phyloP scores from a whole-genome alignment of 2,329 filamentous ascomycete species.

The Colletotrichum cereale region DNA sequence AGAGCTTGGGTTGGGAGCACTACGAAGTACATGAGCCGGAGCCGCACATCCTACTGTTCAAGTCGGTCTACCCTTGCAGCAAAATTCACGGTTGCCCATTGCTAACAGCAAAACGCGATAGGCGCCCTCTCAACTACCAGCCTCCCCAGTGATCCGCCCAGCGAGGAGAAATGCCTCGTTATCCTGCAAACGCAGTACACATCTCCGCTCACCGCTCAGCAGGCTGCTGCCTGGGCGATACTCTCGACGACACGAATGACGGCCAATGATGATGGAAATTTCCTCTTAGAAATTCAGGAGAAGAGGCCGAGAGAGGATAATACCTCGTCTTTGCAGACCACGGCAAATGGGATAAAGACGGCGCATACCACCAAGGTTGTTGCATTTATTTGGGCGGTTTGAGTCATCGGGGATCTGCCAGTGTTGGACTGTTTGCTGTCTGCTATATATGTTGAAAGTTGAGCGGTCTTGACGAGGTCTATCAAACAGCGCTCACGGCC shows the following conservation, averaged over 20 bases:
- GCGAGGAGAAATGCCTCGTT: conserved; percentile 32
- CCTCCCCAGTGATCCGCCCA: conserved; percentile 66
- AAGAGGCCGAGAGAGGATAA: conserved; percentile 37
- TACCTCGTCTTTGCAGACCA: conserved; percentile 38
- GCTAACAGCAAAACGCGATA: conserved; percentile 50
- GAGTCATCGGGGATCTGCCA: conserved; percentile 36
- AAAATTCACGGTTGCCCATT: neutral
- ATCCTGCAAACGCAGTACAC: conserved; percentile 34
- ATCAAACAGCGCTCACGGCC: conserved; percentile 17
- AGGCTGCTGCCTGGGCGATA: conserved; percentile 28
- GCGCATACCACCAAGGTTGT: conserved; percentile 39
- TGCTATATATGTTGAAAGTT: conserved; percentile 38
- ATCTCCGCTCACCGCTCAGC: conserved; percentile 27
- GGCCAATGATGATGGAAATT: conserved; percentile 44
- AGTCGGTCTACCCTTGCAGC: conserved; percentile 71
- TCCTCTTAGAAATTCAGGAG: conserved; percentile 40
- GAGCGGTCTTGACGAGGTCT: conserved; percentile 28
- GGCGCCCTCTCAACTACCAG: conserved; percentile 88
- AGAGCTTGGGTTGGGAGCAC: conserved; percentile 99
- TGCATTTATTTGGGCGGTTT: conserved; percentile 40
- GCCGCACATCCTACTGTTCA: conserved; percentile 98
- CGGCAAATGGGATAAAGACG: conserved; percentile 34
- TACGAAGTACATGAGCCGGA: conserved; percentile 99
- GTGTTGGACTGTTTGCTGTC: conserved; percentile 39
- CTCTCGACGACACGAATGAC: conserved; percentile 40